Evolutionary conservation across 306 rosid genomes (phyloP).

Genomic region (Prosopis cineraria): DNA sequence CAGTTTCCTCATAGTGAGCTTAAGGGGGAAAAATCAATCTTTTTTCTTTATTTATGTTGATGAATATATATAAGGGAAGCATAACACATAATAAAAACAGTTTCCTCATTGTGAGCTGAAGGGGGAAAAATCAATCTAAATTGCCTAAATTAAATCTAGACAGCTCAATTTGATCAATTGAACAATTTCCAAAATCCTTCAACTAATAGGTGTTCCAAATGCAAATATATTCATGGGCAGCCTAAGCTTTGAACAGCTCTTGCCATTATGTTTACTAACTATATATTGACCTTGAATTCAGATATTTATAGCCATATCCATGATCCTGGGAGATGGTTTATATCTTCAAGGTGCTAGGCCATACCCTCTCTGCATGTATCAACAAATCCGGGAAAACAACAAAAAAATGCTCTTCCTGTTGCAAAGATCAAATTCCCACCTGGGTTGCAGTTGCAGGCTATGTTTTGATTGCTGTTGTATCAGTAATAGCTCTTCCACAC

Average conservation of each 20-base stretch:
- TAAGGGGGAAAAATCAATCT: no score
- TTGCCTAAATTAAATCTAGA: not conserved
- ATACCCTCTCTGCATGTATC: conserved; percentile 39
- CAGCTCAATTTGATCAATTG: not conserved
- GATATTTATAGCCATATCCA: not conserved
- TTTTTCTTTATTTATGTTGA: no score
- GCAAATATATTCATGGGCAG: not conserved
- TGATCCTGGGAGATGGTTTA: not conserved
- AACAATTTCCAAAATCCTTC: not conserved
- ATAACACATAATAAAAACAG: no score
- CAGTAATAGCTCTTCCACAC: conserved; percentile 46
- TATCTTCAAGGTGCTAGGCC: conserved; percentile 48
- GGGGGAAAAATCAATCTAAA: no score
- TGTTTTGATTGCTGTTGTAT: conserved; percentile 49
- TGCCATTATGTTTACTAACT: not conserved
- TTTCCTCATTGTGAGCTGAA: no score
- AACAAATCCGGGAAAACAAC: conserved; percentile 33
- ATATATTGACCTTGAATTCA: not conserved
- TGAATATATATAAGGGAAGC: no score
- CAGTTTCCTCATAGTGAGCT: no score
- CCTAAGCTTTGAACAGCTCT: not conserved
- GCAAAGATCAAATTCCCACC: conserved; percentile 59
- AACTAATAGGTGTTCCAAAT: not conserved
- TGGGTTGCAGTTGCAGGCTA: conserved; percentile 51
- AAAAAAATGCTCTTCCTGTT: conserved; percentile 44